Conservation (phyloP, 306 rosid genomes). For the Trifolium repens region DNA sequence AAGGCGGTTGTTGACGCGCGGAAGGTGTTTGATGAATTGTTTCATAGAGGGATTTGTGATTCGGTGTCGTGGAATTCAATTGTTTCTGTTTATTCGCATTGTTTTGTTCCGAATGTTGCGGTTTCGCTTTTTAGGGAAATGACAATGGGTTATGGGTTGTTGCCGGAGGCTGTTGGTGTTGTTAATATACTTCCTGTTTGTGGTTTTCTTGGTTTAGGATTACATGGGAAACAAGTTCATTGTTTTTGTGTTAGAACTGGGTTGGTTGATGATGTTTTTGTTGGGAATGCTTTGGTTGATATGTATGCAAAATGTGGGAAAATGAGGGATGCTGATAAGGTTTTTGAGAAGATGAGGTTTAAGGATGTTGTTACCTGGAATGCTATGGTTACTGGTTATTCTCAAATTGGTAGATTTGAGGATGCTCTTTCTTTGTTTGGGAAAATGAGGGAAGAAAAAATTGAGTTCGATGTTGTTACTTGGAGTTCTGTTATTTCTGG, state of each 20-base stretch:
- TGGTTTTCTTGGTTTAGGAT: constrained; percentile 52
- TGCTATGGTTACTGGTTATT: constrained; percentile 85
- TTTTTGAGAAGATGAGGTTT: constrained; percentile 73
- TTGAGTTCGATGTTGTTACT: constrained; percentile 78
- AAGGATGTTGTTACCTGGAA: constrained; percentile 96
- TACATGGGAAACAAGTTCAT: constrained; percentile 71
- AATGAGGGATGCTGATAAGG: constrained; percentile 71
- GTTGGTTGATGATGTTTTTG: constrained; percentile 75
- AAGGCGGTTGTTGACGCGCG: constrained; percentile 52
- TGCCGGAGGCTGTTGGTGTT: constrained; percentile 68
- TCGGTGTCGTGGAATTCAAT: constrained; percentile 84
- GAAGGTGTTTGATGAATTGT: constrained; percentile 71
- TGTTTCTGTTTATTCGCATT: constrained; percentile 59
- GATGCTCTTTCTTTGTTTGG: constrained; percentile 62
- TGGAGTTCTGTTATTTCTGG: constrained; percentile 90
- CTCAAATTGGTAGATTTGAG: constrained; percentile 71
- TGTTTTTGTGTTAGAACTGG: constrained; percentile 65
- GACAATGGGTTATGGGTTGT: constrained; percentile 37
- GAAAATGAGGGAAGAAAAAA: constrained; percentile 65
- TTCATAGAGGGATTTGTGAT: constrained; percentile 60
- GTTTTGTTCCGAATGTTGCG: constrained; percentile 48
- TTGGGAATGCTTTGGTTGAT: constrained; percentile 81
- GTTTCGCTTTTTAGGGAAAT: constrained; percentile 55
- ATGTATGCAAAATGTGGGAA: constrained; percentile 79
- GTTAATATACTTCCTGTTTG: constrained; percentile 83